These are phyloP conservation scores for Croton setiger DNA, from an alignment of 441 rosid genomes.

Conservation along the genomic window DNA sequence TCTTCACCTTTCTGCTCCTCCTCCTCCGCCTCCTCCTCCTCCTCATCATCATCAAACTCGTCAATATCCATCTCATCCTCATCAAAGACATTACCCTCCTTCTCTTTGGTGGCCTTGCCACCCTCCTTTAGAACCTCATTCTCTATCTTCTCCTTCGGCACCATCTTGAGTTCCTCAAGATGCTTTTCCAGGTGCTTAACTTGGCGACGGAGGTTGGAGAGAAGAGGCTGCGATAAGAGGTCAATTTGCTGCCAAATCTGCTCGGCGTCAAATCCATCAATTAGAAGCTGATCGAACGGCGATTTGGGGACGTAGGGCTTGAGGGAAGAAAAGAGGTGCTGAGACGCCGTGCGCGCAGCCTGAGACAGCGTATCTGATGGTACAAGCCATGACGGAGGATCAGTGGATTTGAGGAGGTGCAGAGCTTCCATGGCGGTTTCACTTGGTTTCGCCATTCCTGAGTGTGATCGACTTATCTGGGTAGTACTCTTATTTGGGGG, in stretches of 20 bases:
- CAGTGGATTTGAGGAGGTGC: constrained; percentile 28
- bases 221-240: constrained; percentile 62
- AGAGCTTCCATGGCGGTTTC: constrained; percentile 22
- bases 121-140: not conserved
- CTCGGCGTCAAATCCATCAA: constrained; percentile 80
- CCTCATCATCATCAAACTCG: constrained; percentile 22
- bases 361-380: constrained; percentile 50
- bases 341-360: constrained; percentile 54
- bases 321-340: constrained; percentile 52
- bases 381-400: constrained; percentile 63
- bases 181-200: constrained; percentile 51
- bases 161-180: constrained; percentile 40
- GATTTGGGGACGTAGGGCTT: constrained; percentile 54
- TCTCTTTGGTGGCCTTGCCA: constrained; percentile 19
- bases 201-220: constrained; percentile 52
- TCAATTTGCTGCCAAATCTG: constrained; percentile 98
- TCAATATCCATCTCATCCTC: constrained; percentile 12
- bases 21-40: constrained; percentile 41
- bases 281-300: constrained; percentile 63
- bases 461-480: not conserved
- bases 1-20: constrained; percentile 43
- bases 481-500: too few relatives aligned
- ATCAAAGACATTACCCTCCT: constrained; percentile 11
- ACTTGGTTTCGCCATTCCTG: constrained; percentile 1
- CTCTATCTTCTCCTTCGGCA: not conserved